Base-by-base conservation (phyloP, 2,329 filamentous ascomycete species). In the Colletotrichum truncatum region DNA sequence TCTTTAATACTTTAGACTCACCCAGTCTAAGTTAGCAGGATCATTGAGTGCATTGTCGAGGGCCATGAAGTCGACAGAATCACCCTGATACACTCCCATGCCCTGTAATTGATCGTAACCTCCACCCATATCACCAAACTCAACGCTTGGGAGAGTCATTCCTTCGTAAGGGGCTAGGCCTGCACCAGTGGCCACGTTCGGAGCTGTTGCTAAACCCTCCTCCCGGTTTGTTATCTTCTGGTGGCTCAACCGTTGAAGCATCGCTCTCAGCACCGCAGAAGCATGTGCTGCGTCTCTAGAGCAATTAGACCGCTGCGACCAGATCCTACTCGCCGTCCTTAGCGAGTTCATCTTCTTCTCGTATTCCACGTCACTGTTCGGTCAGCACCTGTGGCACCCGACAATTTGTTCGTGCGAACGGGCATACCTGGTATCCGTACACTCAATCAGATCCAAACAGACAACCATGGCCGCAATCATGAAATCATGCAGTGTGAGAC, bases 401-500 rank as follows among this genome's bases (percentile, higher is more conserved):
- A 26, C 1, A 14, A 3, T 25, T 1, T 4, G 4, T 14, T 1
- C 6, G 4, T 14, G 8, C 12, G 23, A 21, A 18, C 14, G 16
- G 9, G 58, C 74, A 68, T 73, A 81, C 81, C 71, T 76, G 66
- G 74, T 76, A 18, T 78, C 73, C 26, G 70, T 68, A 16, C 77
- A 78, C 66, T 82, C 80, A 23, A 75, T 77, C 11, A 84, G 72
- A 66, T 85, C 83, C 3, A 89, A 73, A 61, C 85, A 89, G 6
- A 89, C 70, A 39, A 89, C 83, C 84, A 88, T 89, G 11, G 85
- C 82, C 0, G 87, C 87, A 16, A 89, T 80, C 25, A 89, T 74
- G 65, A 87, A 89, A 68, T 89, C 85, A 32, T 87, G 84, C 21
- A 84, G 75, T 5, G 83, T 84, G 45, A 89, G 71, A 3, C 81